A percentile compares a stretch with the other conserved stretches of the same genome.
Conservation (phyloP, 148 eudicot genomes). For the Rhododendron kiyosumense region DNA sequence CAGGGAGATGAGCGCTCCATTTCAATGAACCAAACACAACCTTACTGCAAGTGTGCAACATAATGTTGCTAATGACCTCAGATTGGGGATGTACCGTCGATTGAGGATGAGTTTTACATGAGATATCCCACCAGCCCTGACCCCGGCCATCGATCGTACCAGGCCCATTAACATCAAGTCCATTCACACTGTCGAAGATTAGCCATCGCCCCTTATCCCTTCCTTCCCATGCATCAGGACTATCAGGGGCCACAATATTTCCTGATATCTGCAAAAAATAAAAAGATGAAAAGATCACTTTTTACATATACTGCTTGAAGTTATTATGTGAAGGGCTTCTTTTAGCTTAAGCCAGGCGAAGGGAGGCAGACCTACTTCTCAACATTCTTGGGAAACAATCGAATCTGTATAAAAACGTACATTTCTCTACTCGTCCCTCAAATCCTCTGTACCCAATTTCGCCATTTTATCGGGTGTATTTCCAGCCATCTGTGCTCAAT, state of each 20-base stretch:
- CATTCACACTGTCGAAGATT: constrained; percentile 8
- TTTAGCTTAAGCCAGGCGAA: background rate
- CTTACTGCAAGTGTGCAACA: background rate
- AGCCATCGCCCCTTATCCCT: constrained; percentile 14
- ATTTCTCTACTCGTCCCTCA: background rate
- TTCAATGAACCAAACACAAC: background rate
- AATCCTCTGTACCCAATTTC: background rate
- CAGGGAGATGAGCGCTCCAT: background rate
- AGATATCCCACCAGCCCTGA: constrained; percentile 19
- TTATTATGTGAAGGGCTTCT: background rate
- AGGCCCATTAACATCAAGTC: constrained; percentile 6
- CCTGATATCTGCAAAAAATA: constrained; percentile 7
- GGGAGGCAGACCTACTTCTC: background rate
- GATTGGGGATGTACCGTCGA: background rate
- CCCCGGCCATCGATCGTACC: constrained; percentile 17
- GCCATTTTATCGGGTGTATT: background rate
- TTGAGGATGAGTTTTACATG: constrained; percentile 4
- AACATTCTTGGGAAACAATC: too few relatives aligned
- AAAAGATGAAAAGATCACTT: too few relatives aligned
- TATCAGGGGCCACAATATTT: constrained; percentile 12
- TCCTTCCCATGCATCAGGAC: constrained; percentile 22
- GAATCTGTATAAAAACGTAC: too few relatives aligned
- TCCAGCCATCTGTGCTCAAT: background rate
- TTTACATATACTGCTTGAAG: background rate
- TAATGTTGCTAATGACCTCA: background rate